Conservation (phyloP, 106 monocot genomes). For the Iris macrosiphon region DNA sequence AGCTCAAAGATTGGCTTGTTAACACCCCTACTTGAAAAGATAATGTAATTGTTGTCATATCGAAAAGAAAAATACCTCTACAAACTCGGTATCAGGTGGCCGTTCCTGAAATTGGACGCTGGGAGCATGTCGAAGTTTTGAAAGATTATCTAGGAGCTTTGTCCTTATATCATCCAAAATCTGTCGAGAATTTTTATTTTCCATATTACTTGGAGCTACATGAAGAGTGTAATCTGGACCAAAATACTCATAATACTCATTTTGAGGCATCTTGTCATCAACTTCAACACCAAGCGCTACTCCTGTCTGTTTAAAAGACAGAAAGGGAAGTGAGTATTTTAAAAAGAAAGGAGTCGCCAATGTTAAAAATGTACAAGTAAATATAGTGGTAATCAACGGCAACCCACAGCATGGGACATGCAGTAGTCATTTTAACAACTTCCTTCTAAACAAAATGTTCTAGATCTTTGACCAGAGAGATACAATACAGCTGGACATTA, state of each 20-base stretch:
- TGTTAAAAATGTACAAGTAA: too few species aligned
- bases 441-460: too few species aligned
- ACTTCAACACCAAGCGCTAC: constrained; percentile 58
- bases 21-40: too few species aligned
- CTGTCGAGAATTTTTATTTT: constrained; percentile 50
- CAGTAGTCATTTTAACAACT: too few species aligned
- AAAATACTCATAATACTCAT: constrained; percentile 67
- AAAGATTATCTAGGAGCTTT: constrained; percentile 49
- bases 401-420: too few species aligned
- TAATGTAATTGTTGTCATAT: background rate
- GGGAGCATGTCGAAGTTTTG: constrained; percentile 51
- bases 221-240: constrained; percentile 71
- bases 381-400: too few species aligned
- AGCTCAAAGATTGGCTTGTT: too few species aligned
- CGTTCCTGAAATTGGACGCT: constrained; percentile 65
- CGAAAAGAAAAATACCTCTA: constrained; percentile 29
- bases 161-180: constrained; percentile 44
- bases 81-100: constrained; percentile 47
- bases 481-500: too few species aligned
- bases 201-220: constrained; percentile 72
- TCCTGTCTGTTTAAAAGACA: constrained; percentile 39
- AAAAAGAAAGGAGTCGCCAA: too few species aligned
- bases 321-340: too few species aligned
- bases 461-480: too few species aligned
- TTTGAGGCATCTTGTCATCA: constrained; percentile 57